A percentile compares a stretch with the other conserved stretches of the same genome.
phyloP scores from a whole-genome alignment of 2,329 filamentous ascomycete genomes.

The Sporothrix variecibatus region DNA sequence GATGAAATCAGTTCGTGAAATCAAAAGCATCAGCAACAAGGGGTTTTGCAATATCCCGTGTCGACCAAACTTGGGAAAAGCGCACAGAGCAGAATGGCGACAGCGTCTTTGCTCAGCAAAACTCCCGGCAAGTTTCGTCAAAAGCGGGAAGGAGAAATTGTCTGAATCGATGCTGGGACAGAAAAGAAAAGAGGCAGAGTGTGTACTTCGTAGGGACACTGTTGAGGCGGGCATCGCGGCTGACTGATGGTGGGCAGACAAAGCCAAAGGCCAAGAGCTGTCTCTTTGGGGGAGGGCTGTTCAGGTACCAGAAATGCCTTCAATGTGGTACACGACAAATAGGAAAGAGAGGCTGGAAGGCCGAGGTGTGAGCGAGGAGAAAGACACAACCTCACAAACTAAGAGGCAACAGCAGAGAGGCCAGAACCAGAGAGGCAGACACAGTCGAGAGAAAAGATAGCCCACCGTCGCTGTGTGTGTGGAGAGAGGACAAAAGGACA shows the following conservation, averaged over 20 bases:
- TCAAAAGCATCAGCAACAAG: not conserved
- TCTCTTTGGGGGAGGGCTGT: slow-evolving; percentile 2
- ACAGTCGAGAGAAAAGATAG: not conserved
- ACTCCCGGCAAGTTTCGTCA: not conserved
- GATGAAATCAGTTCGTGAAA: not conserved
- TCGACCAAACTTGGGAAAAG: slow-evolving; percentile 8
- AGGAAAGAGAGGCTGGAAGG: not conserved
- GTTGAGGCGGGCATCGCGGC: slow-evolving; percentile 4
- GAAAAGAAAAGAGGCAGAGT: not conserved
- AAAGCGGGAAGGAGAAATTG: slow-evolving; percentile 1
- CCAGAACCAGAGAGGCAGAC: not conserved
- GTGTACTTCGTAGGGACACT: not conserved
- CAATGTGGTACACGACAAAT: not conserved
- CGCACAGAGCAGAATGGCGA: slow-evolving; percentile 14
- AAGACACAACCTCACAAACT: not conserved
- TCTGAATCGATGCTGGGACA: not conserved
- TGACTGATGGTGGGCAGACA: not conserved
- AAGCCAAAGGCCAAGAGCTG: not conserved
- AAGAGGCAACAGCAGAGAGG: not conserved
- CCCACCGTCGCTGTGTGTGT: slow-evolving; percentile 23
- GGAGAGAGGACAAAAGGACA: slow-evolving; percentile 18
- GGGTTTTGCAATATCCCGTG: not conserved
- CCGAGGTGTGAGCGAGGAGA: slow-evolving; percentile 5
- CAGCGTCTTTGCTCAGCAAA: slow-evolving; percentile 2
- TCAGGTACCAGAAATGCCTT: slow-evolving; percentile 12